phyloP scores from a whole-genome alignment of 2,329 filamentous ascomycete species.

The Colletotrichum sp. region DNA sequence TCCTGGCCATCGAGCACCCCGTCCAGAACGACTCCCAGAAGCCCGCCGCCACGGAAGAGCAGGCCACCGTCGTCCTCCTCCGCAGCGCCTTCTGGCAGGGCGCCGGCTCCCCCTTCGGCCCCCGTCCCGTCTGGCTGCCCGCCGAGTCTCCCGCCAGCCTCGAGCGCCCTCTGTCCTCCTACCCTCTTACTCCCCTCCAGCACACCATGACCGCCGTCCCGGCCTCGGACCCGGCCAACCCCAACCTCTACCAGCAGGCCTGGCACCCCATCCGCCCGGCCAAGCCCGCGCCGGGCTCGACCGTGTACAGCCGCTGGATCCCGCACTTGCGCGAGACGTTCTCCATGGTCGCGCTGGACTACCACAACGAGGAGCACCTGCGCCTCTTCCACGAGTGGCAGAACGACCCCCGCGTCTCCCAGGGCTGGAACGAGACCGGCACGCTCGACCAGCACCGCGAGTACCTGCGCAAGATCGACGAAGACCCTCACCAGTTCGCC shows the following conservation, averaged over 20 bases:
- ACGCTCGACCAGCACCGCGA: slow-evolving; percentile 76
- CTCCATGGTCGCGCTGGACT: slow-evolving; percentile 78
- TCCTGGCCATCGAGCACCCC: slow-evolving; percentile 56
- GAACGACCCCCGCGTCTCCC: slow-evolving; percentile 81
- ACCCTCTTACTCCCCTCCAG: slow-evolving; percentile 54
- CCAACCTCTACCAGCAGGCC: slow-evolving; percentile 52
- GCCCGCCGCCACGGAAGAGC: slow-evolving; percentile 28
- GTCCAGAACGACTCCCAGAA: slow-evolving; percentile 34
- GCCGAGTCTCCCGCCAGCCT: slow-evolving; percentile 43
- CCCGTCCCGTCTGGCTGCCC: slow-evolving; percentile 66
- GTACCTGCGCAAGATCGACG: slow-evolving; percentile 72
- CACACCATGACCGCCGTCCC: slow-evolving; percentile 46
- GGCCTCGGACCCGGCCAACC: slow-evolving; percentile 45
- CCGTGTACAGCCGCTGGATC: slow-evolving; percentile 81
- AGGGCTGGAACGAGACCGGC: slow-evolving; percentile 82
- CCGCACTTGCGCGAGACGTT: slow-evolving; percentile 79
- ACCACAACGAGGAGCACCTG: slow-evolving; percentile 66
- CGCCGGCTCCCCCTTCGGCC: slow-evolving; percentile 69
- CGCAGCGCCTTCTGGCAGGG: slow-evolving; percentile 73
- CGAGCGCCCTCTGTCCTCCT: slow-evolving; percentile 44
- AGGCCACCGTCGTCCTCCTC: slow-evolving; percentile 46
- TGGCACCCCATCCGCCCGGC: slow-evolving; percentile 74
- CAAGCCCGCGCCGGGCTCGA: slow-evolving; percentile 73
- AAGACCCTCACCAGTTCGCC: slow-evolving; percentile 74
- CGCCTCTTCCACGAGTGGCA: slow-evolving; percentile 80